These are phyloP conservation scores for Chaetomium strumarium DNA, from an alignment of 2,329 filamentous ascomycete species.

Conservation along the genomic window DNA sequence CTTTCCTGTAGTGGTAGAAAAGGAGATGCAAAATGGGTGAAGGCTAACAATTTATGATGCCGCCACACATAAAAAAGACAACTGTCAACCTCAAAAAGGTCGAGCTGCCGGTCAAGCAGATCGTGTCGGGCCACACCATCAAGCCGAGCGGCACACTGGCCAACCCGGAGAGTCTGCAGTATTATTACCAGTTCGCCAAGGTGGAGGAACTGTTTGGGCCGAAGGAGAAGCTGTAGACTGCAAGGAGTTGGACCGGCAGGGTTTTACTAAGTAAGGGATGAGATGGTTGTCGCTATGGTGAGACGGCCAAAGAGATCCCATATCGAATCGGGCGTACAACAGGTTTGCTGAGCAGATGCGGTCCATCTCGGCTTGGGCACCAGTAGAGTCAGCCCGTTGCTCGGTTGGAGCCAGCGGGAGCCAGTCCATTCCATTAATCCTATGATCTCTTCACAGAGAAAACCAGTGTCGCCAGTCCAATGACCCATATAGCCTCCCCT, in stretches of 20 bases:
- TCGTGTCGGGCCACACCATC: slow-evolving; percentile 67
- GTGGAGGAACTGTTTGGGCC: slow-evolving; percentile 52
- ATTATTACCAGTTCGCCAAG: slow-evolving; percentile 72
- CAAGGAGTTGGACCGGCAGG: not conserved
- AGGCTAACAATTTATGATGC: slow-evolving; percentile 17
- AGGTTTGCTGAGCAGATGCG: not conserved
- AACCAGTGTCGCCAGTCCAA: not conserved
- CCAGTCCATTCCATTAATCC: too few relatives aligned
- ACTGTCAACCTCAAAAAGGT: slow-evolving; percentile 85
- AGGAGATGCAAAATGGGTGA: not conserved
- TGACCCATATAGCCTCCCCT: not conserved
- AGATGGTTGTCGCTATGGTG: too few relatives aligned
- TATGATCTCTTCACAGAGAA: not conserved
- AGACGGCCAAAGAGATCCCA: too few relatives aligned
- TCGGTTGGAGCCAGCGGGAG: too few relatives aligned
- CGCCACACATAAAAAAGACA: slow-evolving; percentile 54
- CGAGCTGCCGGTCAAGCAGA: slow-evolving; percentile 77
- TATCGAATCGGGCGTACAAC: not conserved
- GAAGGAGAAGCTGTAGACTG: slow-evolving; percentile 22
- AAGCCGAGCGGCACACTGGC: slow-evolving; percentile 70
- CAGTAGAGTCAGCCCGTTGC: too few relatives aligned
- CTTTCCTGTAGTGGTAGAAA: not conserved
- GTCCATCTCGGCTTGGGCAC: not conserved
- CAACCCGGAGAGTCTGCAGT: slow-evolving; percentile 70
- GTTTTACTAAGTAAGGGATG: not conserved